These are phyloP conservation scores for Paralagenidium karlingii DNA, from an alignment of 352 stramenopile genomes.

Conservation along the genomic window DNA sequence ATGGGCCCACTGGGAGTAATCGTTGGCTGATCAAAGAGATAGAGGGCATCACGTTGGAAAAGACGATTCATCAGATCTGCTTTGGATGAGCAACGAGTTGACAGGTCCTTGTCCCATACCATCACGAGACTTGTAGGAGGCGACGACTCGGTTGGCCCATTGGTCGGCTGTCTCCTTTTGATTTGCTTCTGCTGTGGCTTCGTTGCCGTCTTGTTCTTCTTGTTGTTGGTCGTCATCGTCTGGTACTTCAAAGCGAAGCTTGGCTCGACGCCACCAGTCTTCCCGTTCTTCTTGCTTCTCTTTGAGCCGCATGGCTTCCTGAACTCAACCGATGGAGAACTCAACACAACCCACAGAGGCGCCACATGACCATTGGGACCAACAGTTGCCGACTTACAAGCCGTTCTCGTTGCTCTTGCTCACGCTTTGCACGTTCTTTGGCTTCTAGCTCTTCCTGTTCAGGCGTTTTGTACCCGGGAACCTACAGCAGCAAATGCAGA, in stretches of 20 bases:
- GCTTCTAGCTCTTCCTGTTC: constrained; percentile 55
- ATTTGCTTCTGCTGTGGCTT: constrained; percentile 1
- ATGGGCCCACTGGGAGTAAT: constrained; percentile 69
- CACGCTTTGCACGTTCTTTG: constrained; percentile 14
- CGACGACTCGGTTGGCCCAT: constrained; percentile 46
- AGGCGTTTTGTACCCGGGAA: constrained; percentile 62
- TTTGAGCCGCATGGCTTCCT: constrained; percentile 21
- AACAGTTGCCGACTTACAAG: too few relatives aligned
- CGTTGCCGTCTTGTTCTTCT: constrained; percentile 1
- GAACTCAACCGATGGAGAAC: too few relatives aligned
- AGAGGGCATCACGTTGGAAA: too few relatives aligned
- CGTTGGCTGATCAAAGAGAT: constrained; percentile 26
- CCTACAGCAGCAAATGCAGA: constrained; percentile 11
- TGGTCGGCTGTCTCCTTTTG: constrained; percentile 9
- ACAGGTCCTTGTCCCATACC: constrained; percentile 4
- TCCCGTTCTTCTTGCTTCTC: constrained; percentile 46
- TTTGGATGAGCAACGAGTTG: not conserved
- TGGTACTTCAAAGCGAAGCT: constrained; percentile 28
- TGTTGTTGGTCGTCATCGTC: constrained; percentile 6
- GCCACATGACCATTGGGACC: too few relatives aligned
- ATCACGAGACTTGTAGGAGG: constrained; percentile 57
- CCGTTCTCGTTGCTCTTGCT: constrained; percentile 24
- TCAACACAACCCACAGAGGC: too few relatives aligned
- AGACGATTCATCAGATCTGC: not conserved
- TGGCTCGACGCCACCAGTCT: constrained; percentile 52